Percentiles rank a stretch among this genome's conserved stretches.
Evolutionary conservation across 164 flowering plant genomes (phyloP).

Genomic region (Vitis cinerea): DNA sequence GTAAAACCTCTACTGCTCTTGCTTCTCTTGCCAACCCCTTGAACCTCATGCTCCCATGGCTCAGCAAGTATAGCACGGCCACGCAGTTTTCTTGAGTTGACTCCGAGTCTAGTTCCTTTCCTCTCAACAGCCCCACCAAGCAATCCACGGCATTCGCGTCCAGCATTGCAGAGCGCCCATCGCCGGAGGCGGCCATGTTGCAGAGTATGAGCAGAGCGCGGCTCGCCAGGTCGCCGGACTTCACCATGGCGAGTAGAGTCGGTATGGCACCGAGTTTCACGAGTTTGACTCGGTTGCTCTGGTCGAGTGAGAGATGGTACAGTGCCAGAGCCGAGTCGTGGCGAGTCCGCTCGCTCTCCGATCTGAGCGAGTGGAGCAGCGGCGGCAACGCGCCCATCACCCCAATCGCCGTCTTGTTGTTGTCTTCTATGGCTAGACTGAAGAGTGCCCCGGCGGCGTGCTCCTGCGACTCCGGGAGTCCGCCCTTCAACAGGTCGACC

Average conservation of each 20-base stretch:
- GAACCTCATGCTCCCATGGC: conserved; percentile 80
- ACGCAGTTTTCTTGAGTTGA: conserved; percentile 71
- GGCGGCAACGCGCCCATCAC: conserved; percentile 86
- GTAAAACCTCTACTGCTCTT: conserved; percentile 67
- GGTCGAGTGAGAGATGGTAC: conserved; percentile 68
- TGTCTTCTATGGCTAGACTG: conserved; percentile 79
- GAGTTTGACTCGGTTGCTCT: conserved; percentile 73
- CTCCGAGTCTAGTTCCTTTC: conserved; percentile 33
- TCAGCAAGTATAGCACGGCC: conserved; percentile 67
- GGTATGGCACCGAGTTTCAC: conserved; percentile 67
- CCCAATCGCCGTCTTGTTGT: conserved; percentile 90
- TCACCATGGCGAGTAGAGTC: conserved; percentile 45
- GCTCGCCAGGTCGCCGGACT: conserved; percentile 31
- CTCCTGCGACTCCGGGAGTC: conserved; percentile 70
- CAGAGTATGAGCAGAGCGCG: conserved; percentile 63
- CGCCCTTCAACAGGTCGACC: conserved; percentile 65
- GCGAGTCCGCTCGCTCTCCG: conserved; percentile 66
- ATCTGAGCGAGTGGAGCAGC: conserved; percentile 62
- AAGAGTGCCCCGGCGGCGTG: conserved; percentile 95
- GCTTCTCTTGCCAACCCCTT: conserved; percentile 79
- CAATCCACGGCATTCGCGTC: conserved; percentile 72
- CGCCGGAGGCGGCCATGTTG: conserved; percentile 64
- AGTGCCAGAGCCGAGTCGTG: conserved; percentile 87
- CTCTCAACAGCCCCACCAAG: conserved; percentile 54
- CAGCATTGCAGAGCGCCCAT: conserved; percentile 82